Conservation (phyloP, 2,329 filamentous ascomycete genomes). For the Aspergillus fijiensis region DNA sequence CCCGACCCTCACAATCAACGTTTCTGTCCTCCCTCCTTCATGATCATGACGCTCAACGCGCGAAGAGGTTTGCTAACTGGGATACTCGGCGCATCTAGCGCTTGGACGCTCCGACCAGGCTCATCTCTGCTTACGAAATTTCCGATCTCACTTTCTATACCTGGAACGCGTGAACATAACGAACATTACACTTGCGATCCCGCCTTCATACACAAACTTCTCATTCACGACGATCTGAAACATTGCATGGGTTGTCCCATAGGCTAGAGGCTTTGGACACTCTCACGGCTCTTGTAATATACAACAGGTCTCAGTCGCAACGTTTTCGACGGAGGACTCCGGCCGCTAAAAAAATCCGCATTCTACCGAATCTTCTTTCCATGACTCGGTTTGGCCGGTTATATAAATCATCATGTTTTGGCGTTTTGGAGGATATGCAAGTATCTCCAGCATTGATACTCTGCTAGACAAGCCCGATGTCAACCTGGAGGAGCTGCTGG, state of each 20-base stretch:
- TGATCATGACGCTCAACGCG: background rate
- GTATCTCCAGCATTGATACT: slow-evolving; percentile 92
- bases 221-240: background rate
- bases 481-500: slow-evolving; percentile 89
- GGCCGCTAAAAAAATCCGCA: slow-evolving; percentile 17
- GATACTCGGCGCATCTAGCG: slow-evolving; percentile 19
- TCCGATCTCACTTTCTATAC: slow-evolving; percentile 9
- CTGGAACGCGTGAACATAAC: slow-evolving; percentile 14
- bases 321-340: slow-evolving; percentile 25
- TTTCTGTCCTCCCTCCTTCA: background rate
- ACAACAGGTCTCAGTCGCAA: slow-evolving; percentile 30
- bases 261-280: slow-evolving; percentile 19
- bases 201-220: background rate
- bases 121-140: slow-evolving; percentile 19
- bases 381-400: slow-evolving; percentile 37
- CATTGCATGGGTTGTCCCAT: slow-evolving; percentile 10
- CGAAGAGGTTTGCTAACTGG: slow-evolving; percentile 19
- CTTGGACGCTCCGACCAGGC: slow-evolving; percentile 29
- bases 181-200: slow-evolving; percentile 6
- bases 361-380: slow-evolving; percentile 27
- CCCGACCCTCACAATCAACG: background rate
- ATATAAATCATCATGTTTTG: slow-evolving; percentile 83
- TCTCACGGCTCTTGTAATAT: slow-evolving; percentile 22
- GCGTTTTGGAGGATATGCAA: slow-evolving; percentile 98
- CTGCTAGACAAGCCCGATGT: slow-evolving; percentile 95